Conservation (phyloP, 139 green algal genomes). For the Ettlia oleoabundans region DNA sequence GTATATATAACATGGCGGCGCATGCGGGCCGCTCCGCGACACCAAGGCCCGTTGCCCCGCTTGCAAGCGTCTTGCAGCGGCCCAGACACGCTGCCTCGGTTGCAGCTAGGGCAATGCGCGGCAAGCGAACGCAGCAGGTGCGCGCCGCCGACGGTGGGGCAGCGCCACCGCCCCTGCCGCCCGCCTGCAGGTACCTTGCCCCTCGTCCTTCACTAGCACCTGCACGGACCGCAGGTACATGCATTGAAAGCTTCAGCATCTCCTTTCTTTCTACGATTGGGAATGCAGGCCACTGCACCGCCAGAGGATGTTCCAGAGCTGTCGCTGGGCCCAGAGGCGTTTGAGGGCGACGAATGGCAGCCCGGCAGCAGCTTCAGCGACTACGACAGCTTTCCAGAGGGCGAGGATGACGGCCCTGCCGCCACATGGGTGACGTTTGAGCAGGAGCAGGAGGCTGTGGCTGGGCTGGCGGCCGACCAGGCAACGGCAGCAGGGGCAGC, state of each 20-base stretch:
- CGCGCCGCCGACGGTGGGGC: background rate
- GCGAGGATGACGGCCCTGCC: constrained; percentile 1
- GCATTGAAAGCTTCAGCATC: too few species aligned
- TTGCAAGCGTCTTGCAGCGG: background rate
- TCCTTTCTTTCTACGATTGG: too few species aligned
- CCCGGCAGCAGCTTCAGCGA: background rate
- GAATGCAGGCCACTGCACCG: background rate
- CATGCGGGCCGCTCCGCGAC: background rate
- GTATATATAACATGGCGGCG: background rate
- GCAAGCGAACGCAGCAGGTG: constrained; percentile 22
- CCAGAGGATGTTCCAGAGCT: constrained; percentile 1
- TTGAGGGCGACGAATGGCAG: constrained; percentile 4
- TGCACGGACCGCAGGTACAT: too few species aligned
- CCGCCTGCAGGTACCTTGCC: background rate
- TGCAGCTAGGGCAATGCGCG: background rate
- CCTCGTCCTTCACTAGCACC: background rate
- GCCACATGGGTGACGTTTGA: constrained; percentile 20
- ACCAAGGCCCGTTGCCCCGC: background rate
- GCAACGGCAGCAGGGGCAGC: background rate
- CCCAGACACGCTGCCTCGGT: background rate
- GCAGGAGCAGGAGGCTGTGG: constrained; percentile 8
- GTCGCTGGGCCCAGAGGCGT: background rate
- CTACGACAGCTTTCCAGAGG: background rate
- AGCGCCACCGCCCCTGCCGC: background rate
- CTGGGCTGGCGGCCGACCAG: constrained; percentile 1